Conservation (phyloP, 495 filamentous ascomycete genomes). For the Cetradonia linearis region DNA sequence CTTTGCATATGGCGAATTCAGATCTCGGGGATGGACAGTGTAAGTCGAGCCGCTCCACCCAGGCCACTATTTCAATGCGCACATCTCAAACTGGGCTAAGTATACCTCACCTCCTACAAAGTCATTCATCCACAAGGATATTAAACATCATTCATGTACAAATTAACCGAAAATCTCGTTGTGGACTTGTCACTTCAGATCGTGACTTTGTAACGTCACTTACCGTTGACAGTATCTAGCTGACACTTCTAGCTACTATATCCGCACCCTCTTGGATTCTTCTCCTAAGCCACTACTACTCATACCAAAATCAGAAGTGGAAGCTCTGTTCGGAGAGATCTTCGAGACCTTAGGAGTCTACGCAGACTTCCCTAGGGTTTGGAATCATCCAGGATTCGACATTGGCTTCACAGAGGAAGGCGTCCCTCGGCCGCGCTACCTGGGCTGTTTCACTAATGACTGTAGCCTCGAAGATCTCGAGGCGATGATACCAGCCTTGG, state of each 20-base stretch:
- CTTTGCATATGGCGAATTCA: slow-evolving; percentile 49
- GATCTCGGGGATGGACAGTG: slow-evolving; percentile 60
- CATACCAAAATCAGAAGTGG: slow-evolving; percentile 52
- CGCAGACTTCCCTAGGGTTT: slow-evolving; percentile 42
- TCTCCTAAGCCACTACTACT: slow-evolving; percentile 46
- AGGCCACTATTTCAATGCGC: not conserved
- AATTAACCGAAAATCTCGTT: not conserved
- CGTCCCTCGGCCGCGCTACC: slow-evolving; percentile 51
- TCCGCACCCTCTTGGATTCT: slow-evolving; percentile 41
- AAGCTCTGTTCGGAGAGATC: slow-evolving; percentile 47
- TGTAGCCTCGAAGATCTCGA: slow-evolving; percentile 32
- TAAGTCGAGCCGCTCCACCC: slow-evolving; percentile 36
- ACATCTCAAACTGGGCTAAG: not conserved
- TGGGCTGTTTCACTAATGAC: slow-evolving; percentile 43
- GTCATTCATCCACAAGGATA: not conserved
- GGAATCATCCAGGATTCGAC: slow-evolving; percentile 39
- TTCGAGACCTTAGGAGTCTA: slow-evolving; percentile 40
- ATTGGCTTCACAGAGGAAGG: slow-evolving; percentile 45
- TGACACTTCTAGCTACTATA: slow-evolving; percentile 49
- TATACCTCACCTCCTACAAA: not conserved
- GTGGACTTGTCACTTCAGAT: not conserved
- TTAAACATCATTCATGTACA: not conserved
- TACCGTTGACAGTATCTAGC: not conserved
- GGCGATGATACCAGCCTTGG: slow-evolving; percentile 27
- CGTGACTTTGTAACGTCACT: not conserved